Evolutionary conservation across 352 stramenopile species (phyloP), one percentile per base, ranked within the genome.

Genomic region (Lagenidium giganteum): DNA sequence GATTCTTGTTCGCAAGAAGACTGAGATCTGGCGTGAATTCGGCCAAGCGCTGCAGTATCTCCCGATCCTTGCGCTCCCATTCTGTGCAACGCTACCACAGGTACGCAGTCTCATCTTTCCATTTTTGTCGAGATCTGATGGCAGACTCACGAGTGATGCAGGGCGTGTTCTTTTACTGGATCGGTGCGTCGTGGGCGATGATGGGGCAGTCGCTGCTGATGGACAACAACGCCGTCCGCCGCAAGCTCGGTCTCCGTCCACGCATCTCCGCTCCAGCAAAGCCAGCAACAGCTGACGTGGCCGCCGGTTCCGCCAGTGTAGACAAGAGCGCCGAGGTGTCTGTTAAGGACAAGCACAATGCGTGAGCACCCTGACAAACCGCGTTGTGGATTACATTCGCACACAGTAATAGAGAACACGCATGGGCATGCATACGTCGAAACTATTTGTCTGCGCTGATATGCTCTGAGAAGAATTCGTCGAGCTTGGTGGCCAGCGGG

Each of bases 91-190:
- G 24, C 50, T 58, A 8, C 50, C 50, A 3, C n/a, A n/a, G n/a
- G n/a, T n/a, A n/a, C n/a, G n/a, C n/a, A n/a, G n/a, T n/a, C n/a
- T n/a, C n/a, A n/a, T n/a, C n/a, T n/a, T n/a, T 9, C 68, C 68
- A 1, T 56, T 80, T 32, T 44, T 83, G 39, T 63, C 50, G 8
- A 66, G 47, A 42, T 48, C n/a, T n/a, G n/a, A n/a, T n/a, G n/a
- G n/a, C n/a, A n/a, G n/a, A n/a, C n/a, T n/a, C n/a, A n/a, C n/a
- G n/a, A n/a, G n/a, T 86, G 14, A 70, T 70, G 3, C 74, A 90
- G 35, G 78, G 78, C n/a, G 64, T 90, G 7, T 90, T 90, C 40
- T 90, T 90, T 42, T 87, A 88, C 58, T 90, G 78, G 78, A 57
- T 90, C 31, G 74, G 67, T 8, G 70, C 74, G 0, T 87, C 74